Evolutionary conservation across 345 rosid species (phyloP).

Genomic region (Streptanthus diversifolius): DNA sequence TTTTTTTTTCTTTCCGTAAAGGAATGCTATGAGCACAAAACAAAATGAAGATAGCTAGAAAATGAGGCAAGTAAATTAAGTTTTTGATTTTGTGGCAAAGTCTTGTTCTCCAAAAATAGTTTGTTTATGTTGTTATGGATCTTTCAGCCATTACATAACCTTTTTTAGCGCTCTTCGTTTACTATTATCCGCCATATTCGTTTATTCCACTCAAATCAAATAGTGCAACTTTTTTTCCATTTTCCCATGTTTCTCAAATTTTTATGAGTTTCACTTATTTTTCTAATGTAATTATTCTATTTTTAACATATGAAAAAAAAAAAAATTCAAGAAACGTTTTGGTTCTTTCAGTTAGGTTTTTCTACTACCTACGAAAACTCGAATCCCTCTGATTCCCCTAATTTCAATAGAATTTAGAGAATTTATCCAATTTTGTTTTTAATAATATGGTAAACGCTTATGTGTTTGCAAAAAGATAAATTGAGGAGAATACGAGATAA

Average conservation of each 20-base stretch:
- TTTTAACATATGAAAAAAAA: neutral
- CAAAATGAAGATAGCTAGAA: neutral
- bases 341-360: too few relatives aligned
- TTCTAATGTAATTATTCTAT: neutral
- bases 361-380: too few relatives aligned
- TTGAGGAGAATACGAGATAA: neutral
- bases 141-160: neutral
- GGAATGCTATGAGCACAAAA: neutral
- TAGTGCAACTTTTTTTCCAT: neutral
- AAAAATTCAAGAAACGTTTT: neutral
- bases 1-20: neutral
- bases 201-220: neutral
- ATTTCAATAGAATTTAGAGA: neutral
- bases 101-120: constrained; percentile 24
- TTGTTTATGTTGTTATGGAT: constrained; percentile 1
- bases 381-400: too few relatives aligned
- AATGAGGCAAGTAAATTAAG: neutral
- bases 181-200: neutral
- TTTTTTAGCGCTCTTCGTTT: neutral
- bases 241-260: neutral
- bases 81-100: constrained; percentile 16
- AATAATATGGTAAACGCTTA: neutral
- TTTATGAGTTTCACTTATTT: neutral
- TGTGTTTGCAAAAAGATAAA: neutral
- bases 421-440: too few relatives aligned